Conservation (phyloP, 2,329 filamentous ascomycete genomes). For the Mariannaea sp. region DNA sequence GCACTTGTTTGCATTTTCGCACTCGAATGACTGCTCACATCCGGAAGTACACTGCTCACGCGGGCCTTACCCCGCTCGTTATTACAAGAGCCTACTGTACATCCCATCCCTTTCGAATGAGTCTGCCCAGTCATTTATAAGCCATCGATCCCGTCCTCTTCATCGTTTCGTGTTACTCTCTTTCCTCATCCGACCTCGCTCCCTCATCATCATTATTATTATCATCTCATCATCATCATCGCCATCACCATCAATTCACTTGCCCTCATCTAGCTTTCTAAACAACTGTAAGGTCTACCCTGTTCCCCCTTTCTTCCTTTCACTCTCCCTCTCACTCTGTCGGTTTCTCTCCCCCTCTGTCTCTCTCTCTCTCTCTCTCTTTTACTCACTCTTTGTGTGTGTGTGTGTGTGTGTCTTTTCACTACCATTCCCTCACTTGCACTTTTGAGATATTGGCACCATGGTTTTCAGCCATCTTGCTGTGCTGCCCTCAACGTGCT, state of each 20-base stretch:
- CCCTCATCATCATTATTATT: background rate
- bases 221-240: background rate
- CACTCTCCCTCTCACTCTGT: too few species aligned
- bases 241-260: background rate
- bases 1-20: constrained; percentile 4
- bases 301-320: background rate
- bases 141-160: constrained; percentile 8
- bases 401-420: too few species aligned
- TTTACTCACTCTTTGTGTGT: too few species aligned
- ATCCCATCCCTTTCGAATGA: background rate
- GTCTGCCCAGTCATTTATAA: constrained; percentile 16
- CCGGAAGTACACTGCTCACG: constrained; percentile 22
- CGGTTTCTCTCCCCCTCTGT: too few species aligned
- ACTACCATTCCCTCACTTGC: too few species aligned
- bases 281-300: background rate
- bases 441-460: too few species aligned
- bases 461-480: too few species aligned
- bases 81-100: constrained; percentile 14
- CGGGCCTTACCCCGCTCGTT: constrained; percentile 36
- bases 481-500: too few species aligned
- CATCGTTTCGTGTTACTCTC: constrained; percentile 9
- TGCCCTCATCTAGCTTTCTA: too few species aligned
- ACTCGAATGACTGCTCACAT: constrained; percentile 9
- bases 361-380: too few species aligned
- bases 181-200: constrained; percentile 10